Percentiles rank a stretch among this genome's conserved stretches.
Conservation (phyloP, 169 alveolate genomes). For the Ichthyophthirius multifiliis region DNA sequence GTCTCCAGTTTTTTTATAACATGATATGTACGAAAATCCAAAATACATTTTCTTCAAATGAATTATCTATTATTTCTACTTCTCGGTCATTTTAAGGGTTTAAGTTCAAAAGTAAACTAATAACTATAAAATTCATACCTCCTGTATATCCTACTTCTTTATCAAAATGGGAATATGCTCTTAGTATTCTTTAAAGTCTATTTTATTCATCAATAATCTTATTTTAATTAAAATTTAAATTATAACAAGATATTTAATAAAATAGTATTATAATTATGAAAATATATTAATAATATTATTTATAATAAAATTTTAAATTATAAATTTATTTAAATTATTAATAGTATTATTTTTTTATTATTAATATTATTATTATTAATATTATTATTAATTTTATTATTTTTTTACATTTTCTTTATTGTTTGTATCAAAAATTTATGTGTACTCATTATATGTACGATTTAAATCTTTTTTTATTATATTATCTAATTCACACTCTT, state of each 20-base stretch:
- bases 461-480: neutral
- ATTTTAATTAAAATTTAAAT: neutral
- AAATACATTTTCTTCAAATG: neutral
- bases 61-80: neutral
- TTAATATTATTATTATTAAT: too few species aligned
- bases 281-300: too few species aligned
- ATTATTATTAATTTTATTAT: too few species aligned
- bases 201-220: neutral
- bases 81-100: neutral
- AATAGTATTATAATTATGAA: too few species aligned
- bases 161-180: neutral
- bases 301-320: too few species aligned
- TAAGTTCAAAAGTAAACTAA: neutral
- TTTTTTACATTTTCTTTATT: too few species aligned
- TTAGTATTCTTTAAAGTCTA: neutral
- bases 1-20: neutral
- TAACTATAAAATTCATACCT: slow-evolving; percentile 21
- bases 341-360: too few species aligned
- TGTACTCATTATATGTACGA: neutral
- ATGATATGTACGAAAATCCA: slow-evolving; percentile 18
- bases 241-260: too few species aligned
- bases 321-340: too few species aligned
- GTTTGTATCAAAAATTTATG: neutral
- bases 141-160: neutral
- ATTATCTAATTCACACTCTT: neutral